Evolutionary conservation across 164 flowering plant genomes (phyloP), one percentile per base, ranked within the genome.

Genomic region (Platanus orientalis): DNA sequence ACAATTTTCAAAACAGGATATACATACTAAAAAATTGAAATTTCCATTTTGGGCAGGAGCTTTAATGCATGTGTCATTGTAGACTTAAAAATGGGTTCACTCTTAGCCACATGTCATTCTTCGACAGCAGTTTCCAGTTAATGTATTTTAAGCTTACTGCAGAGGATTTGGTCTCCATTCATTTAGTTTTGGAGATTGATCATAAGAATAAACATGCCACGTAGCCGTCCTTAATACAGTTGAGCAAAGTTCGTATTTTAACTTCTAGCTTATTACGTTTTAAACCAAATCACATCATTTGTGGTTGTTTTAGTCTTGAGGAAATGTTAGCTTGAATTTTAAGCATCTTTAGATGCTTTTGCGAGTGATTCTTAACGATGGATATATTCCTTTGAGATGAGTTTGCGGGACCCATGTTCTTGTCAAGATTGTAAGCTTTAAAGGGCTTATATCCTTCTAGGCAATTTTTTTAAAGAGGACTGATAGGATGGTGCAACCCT

Each of bases 291-390:
- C 42, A 30, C 13, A 2, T 1, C 32, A 24, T n/a, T 25, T 40
- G 27, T 58, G 64, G 69, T 34, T 60, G 62, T 76, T 69, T 71
- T 69, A 68, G 63, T 30, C 51, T 70, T 64, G 60, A 61, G 78
- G 68, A 44, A 64, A 70, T 73, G 79, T 68, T 79, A 77, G 88
- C 88, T 83, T 81, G 81, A 78, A 75, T 71, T 69, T 78, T 67
- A 83, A 81, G 88, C 88, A 79, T 83, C 80, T 73, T 67, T 72
- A 53, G 67, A 64, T 77, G 75, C 74, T 70, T 36, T 30, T 19
- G 58, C n/a, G 69, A 77, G 68, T 77, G 71, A 77, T 79, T 81
- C 81, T 62, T 16, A 19, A 63, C 76, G 71, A 73, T 70, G 80
- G 78, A 83, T 80, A 80, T 83, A 80, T 83, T 81, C 84, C 65